These are phyloP conservation scores for Paraleonurus japonicus DNA, from an alignment of 257 asterid genomes.

Conservation along the genomic window DNA sequence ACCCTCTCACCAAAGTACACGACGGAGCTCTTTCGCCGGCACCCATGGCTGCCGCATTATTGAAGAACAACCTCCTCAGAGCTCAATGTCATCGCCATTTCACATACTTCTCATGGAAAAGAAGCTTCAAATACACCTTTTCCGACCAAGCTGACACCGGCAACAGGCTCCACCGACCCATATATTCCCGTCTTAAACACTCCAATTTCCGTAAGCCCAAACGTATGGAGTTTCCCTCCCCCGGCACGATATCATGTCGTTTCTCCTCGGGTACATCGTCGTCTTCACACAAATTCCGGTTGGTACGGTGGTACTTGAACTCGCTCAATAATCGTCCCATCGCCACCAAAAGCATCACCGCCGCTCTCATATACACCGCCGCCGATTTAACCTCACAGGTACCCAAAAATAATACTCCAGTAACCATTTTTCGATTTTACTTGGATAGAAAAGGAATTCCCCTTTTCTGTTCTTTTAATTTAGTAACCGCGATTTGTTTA, in stretches of 20 bases:
- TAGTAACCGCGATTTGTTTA: not conserved
- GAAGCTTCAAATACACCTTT: conserved; percentile 12
- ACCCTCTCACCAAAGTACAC: no score
- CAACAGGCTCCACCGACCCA: conserved; percentile 26
- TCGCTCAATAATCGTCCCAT: conserved; percentile 63
- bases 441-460: not conserved
- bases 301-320: conserved; percentile 68
- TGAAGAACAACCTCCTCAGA: conserved; percentile 25
- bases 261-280: conserved; percentile 22
- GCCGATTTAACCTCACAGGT: conserved; percentile 95
- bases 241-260: conserved; percentile 23
- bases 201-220: conserved; percentile 33
- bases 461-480: not conserved
- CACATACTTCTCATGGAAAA: conserved; percentile 4
- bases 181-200: conserved; percentile 39
- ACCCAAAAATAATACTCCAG: no score
- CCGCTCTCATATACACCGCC: conserved; percentile 69
- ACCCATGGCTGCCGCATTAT: conserved; percentile 43
- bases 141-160: conserved; percentile 22
- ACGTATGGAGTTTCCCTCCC: conserved; percentile 20
- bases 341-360: conserved; percentile 72
- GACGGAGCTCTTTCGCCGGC: conserved; percentile 20
- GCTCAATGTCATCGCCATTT: not conserved
- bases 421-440: not conserved
- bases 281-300: conserved; percentile 37